Percentiles rank a stretch among this genome's conserved stretches.
Conservation (phyloP, 306 rosid genomes). For the Trifolium repens region DNA sequence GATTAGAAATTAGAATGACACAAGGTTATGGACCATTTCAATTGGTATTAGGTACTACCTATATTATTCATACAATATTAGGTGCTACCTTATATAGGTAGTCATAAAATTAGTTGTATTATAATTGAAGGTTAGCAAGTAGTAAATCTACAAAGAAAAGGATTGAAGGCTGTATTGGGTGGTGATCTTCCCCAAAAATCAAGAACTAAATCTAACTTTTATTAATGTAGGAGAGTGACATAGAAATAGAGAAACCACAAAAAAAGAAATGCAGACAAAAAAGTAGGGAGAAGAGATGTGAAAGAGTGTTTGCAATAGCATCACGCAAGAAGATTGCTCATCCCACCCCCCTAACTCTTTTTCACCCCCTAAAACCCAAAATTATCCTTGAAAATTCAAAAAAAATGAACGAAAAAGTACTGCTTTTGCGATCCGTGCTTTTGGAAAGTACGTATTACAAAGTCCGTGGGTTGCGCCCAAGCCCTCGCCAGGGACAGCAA, state of each 20-base stretch:
- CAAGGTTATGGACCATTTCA: background rate
- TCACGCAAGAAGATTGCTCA: no score
- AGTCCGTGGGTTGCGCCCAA: no score
- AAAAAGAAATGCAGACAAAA: background rate
- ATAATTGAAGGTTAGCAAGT: constrained; percentile 29
- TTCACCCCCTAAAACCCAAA: no score
- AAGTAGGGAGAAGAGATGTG: constrained; percentile 41
- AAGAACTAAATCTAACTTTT: constrained; percentile 40
- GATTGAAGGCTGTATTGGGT: background rate
- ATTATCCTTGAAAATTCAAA: no score
- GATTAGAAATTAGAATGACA: background rate
- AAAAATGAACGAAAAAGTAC: no score
- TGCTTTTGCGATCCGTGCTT: no score
- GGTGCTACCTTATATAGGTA: background rate
- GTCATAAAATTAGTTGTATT: constrained; percentile 31
- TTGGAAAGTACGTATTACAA: no score
- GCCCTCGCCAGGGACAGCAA: no score
- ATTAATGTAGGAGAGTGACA: constrained; percentile 52
- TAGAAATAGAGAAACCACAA: constrained; percentile 53
- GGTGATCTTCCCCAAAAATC: background rate
- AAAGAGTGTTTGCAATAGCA: constrained; percentile 54
- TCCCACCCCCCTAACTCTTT: no score
- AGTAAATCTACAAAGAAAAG: constrained; percentile 19
- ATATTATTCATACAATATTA: background rate
- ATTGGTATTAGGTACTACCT: constrained; percentile 4